Conservation (phyloP, 2,329 filamentous ascomycete species). For the Acephala macrosclerotiorum region DNA sequence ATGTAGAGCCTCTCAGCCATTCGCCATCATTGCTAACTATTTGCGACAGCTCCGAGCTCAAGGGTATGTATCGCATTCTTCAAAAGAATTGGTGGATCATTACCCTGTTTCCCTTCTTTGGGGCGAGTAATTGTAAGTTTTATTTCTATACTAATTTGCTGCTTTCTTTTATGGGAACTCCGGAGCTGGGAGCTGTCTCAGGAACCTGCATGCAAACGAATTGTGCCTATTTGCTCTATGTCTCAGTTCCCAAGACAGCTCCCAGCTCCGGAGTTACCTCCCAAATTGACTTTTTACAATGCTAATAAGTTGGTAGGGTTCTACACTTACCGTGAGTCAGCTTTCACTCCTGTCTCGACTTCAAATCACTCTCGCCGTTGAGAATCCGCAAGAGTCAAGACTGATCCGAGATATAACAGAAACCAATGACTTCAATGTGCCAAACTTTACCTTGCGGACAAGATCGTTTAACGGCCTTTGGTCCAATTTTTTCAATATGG, state of each 20-base stretch:
- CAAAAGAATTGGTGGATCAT: slow-evolving; percentile 1
- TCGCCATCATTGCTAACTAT: neutral
- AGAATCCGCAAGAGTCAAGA: neutral
- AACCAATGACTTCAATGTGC: slow-evolving; percentile 4
- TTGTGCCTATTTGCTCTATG: too few relatives aligned
- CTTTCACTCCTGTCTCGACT: neutral
- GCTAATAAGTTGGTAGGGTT: slow-evolving; percentile 14
- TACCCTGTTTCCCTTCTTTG: slow-evolving; percentile 4
- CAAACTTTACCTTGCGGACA: neutral
- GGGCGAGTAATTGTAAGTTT: neutral
- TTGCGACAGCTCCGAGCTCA: neutral
- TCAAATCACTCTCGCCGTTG: too few relatives aligned
- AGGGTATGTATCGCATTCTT: neutral
- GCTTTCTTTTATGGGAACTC: too few relatives aligned
- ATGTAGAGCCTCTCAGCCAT: neutral
- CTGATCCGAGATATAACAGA: neutral
- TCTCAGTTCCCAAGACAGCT: too few relatives aligned
- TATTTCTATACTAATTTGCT: too few relatives aligned
- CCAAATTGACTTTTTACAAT: neutral
- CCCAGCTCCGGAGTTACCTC: too few relatives aligned
- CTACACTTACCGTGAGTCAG: slow-evolving; percentile 4
- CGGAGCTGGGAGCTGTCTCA: too few relatives aligned
- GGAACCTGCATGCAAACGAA: too few relatives aligned
- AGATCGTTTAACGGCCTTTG: neutral
- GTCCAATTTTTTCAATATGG: slow-evolving; percentile 10